Base-by-base conservation (phyloP, 495 filamentous ascomycete species). In the Penicillium ochrochloron region DNA sequence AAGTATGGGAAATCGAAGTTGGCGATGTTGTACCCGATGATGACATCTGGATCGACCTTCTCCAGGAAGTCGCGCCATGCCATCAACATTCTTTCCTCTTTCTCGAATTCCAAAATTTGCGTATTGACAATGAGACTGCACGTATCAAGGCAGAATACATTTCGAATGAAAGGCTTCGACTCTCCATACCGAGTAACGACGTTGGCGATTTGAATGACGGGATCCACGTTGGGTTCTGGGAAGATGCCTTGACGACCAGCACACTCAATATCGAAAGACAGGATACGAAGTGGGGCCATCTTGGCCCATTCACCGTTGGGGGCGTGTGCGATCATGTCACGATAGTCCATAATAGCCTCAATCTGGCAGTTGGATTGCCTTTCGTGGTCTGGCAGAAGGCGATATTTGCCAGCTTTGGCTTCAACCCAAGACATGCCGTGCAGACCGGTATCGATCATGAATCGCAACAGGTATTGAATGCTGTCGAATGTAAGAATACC, bases 1-100 rank as follows among this genome's bases (percentile, higher is more conserved):
- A 99, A 86, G 72, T 99, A 99, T 3, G 95, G 94, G 67, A 99
- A 97, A 78, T 99, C 95, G 79, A 99, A 99, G 77, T 99, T 99
- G 69, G 91, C 82, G 78, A 97, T 97, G 74, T 99, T 99, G 85
- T 99, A 99, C 50, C 95, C 95, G 63, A 95, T 99, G 70, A 99
- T 98, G 31, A 99, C 88, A 76, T 99, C 95, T 0, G 95, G 94
- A 69, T 99, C 95, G 3, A 95, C 95, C 72, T 92, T 88, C 53
- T 94, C 84, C 5, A 99, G 76, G 68, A 99, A 99, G 54, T 96
- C 84, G 66, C 87, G 86, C 95, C 95, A 99, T 23, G 84, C 85
- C 77, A 87, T 84, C 19, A 99, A 84, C 94, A 99, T 94, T 37
- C 91, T 83, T 56, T 88, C 84, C 74, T 99, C 95, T 19, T 83